Base-by-base conservation (phyloP, 805 yeast species). In the Hanseniaspora clermontiae region DNA sequence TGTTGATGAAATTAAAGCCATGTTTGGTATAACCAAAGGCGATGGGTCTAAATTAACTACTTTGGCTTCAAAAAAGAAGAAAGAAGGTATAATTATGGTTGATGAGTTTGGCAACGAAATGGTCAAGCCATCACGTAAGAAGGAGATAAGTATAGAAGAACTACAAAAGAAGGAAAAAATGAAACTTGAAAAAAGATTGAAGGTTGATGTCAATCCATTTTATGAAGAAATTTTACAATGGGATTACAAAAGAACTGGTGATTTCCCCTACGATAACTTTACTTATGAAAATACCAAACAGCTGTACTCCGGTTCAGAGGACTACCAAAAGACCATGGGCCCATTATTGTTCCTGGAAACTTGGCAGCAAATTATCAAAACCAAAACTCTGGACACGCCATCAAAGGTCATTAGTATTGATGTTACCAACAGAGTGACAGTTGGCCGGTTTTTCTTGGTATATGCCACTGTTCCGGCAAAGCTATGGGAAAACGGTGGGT, bases 331-430 rank as follows among this genome's bases (percentile, higher is more conserved):
- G 38, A 74, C 78, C 1, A 84, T 87, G 67, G 86, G 83, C 61
- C 98, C 98, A 0, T 73, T 93, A 45, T 71, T 93, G 46, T 70
- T 90, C 65, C 70, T 91, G 43, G 99, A 93, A 70, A 86, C 95
- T 60, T 95, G 97, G 97, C 95, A 90, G 64, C 84, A 87, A 0
- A 78, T 93, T 31, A 83, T 81, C 61, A 76, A 87, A 5, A 81
- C 93, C 0, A 81, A 84, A 60, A 80, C 79, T 51, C 79, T 85
- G 17, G 70, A 72, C 15, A 77, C 77, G 10, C 39, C 49, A n/a
- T 64, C 65, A 38, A 69, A 63, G 5, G 89, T 95, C 0, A 83
- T 90, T 65, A 76, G 76, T 34, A 62, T 90, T 2, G 71, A 79
- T 2, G 72, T 90, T 19, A 97, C 95, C 3, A 85, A 88, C 38